Evolutionary conservation across 2,329 filamentous ascomycete species (phyloP), one percentile per base, ranked within the genome.

Genomic region (Gnomoniopsis smithogilvyi): DNA sequence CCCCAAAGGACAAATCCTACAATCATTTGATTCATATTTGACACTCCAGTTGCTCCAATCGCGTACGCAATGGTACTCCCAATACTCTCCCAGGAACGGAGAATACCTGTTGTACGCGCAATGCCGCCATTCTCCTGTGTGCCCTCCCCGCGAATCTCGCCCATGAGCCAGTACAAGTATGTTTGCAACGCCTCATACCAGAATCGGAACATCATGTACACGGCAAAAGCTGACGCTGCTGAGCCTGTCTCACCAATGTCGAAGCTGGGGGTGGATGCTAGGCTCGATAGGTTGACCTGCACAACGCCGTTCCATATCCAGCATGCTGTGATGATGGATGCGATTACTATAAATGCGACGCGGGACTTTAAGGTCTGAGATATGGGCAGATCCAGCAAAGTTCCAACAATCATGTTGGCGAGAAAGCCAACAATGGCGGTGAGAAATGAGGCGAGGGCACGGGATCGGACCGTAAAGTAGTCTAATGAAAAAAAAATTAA

Each of bases 391-490:
- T 60, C 58, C 11, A 60, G 53, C 2, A 60, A 3, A 15, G 51
- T 38, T 0, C 58, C 58, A 15, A 46, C 56, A 15, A 34, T 30
- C 10, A 59, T 17, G 41, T 59, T 38, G 17, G 43, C 57, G 1
- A 45, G 15, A 12, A 72, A 76, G n/a, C 73, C 71, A 15, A 72
- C 74, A 6, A 75, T 65, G 0, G 75, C 74, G 0, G 68, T 69
- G 59, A 72, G 56, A 46, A 73, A 71, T 15, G 66, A 67, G 2
- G 63, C 72, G 1, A 77, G 66, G 0, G 75, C 73, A 4, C 75
- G 69, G 1, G 74, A 71, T 10, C 75, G 69, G 8, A 78, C 74
- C 0, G 73, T 75, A 63, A 77, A 78, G 60, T 77, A 77, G 7
- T 70, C 57, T 59, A 8, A 34, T 10, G 19, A 11, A 33, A 14